Evolutionary conservation across 495 filamentous ascomycete species (phyloP).

Genomic region (Penicillium bialowiezense): DNA sequence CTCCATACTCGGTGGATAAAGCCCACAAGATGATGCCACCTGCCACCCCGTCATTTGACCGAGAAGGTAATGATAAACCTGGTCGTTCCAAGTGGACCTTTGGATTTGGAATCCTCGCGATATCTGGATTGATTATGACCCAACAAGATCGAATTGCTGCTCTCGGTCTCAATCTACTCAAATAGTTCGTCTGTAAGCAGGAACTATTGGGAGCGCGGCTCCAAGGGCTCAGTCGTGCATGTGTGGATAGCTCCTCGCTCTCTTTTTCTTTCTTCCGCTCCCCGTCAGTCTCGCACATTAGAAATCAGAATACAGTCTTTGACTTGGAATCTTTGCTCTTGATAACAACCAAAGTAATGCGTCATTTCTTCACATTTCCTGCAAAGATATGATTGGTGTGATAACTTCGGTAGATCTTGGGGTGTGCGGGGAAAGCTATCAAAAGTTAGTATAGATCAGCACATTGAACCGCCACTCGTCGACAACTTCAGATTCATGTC

Average conservation of each 20-base stretch:
- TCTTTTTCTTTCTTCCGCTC: too few relatives aligned
- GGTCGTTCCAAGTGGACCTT: slow-evolving; percentile 11
- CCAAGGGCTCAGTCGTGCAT: too few relatives aligned
- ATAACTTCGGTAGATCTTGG: neutral
- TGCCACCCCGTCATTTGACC: slow-evolving; percentile 70
- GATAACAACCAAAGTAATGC: too few relatives aligned
- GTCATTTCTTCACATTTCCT: neutral
- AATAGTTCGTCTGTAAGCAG: neutral
- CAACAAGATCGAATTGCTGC: slow-evolving; percentile 1
- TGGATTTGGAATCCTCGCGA: slow-evolving; percentile 11
- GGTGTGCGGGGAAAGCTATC: too few relatives aligned
- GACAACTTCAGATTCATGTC: too few relatives aligned
- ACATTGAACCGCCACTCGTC: too few relatives aligned
- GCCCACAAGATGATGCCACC: slow-evolving; percentile 51
- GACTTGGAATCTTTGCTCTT: too few relatives aligned
- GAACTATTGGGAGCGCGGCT: too few relatives aligned
- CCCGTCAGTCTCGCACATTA: too few relatives aligned
- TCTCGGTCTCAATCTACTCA: neutral
- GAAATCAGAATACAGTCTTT: too few relatives aligned
- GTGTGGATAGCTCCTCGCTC: too few relatives aligned
- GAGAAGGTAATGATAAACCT: slow-evolving; percentile 48
- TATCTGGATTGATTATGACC: slow-evolving; percentile 3
- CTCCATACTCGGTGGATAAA: slow-evolving; percentile 59
- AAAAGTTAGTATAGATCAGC: too few relatives aligned
- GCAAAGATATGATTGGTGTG: slow-evolving; percentile 1